Evolutionary conservation across 2,329 filamentous ascomycete genomes (phyloP).

Genomic region (Colletotrichum somersetense): DNA sequence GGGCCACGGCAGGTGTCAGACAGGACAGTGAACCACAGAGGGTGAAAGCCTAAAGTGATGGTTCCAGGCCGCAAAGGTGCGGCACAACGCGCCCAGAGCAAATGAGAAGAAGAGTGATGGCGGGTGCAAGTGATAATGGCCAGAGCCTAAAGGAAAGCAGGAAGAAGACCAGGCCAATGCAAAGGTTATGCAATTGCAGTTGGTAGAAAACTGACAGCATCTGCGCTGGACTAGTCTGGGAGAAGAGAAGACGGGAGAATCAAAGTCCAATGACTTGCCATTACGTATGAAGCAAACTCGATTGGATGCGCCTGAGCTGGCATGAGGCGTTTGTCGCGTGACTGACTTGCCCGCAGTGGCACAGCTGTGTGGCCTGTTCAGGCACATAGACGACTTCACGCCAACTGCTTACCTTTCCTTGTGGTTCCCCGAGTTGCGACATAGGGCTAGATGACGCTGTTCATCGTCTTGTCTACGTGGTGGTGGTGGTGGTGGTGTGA

Average conservation of each 20-base stretch:
- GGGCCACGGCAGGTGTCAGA: neutral
- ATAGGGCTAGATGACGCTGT: conserved; percentile 6
- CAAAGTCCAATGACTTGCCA: conserved; percentile 18
- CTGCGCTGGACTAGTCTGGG: conserved; percentile 12
- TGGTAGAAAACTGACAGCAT: conserved; percentile 25
- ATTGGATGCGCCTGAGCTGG: conserved; percentile 20
- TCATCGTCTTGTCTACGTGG: neutral
- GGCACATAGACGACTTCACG: conserved; percentile 8
- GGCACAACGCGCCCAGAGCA: conserved; percentile 14
- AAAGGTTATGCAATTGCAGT: conserved; percentile 24
- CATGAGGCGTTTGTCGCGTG: conserved; percentile 40
- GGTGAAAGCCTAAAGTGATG: conserved; percentile 17
- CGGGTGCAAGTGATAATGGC: conserved; percentile 5
- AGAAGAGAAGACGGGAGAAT: conserved; percentile 5
- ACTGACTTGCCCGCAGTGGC: conserved; percentile 30
- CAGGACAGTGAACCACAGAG: neutral
- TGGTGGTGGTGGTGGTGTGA: neutral
- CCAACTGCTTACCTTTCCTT: conserved; percentile 26
- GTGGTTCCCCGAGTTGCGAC: conserved; percentile 10
- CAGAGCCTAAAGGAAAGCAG: conserved; percentile 3
- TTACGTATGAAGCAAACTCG: conserved; percentile 11
- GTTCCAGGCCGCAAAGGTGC: neutral
- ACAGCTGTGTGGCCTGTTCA: conserved; percentile 35
- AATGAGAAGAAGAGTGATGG: conserved; percentile 12
- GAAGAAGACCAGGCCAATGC: conserved; percentile 6